Percentiles rank a stretch among this genome's conserved stretches.
Conservation (phyloP, 2,329 filamentous ascomycete species). For the Alternaria conjuncta region DNA sequence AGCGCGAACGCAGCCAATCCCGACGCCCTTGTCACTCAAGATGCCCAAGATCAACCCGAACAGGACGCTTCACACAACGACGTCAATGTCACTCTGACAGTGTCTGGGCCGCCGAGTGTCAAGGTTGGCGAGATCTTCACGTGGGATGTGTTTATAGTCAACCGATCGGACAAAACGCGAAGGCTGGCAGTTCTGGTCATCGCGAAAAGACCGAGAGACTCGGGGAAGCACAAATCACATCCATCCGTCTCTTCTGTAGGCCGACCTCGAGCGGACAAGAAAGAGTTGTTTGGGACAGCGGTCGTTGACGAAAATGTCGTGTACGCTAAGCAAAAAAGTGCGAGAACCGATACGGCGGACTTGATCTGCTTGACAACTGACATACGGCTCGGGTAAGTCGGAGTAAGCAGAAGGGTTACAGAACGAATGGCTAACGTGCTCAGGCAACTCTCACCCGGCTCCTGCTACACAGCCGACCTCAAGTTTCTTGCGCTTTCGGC, state of each 20-base stretch:
- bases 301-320: conserved; percentile 75
- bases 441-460: conserved; percentile 70
- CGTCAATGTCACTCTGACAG: conserved; percentile 77
- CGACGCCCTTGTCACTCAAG: conserved; percentile 36
- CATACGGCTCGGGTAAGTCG: conserved; percentile 69
- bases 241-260: conserved; percentile 51
- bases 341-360: conserved; percentile 68
- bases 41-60: conserved; percentile 22
- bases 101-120: conserved; percentile 67
- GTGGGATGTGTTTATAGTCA: conserved; percentile 79
- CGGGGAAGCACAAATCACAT: conserved; percentile 52
- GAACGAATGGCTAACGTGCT: conserved; percentile 17
- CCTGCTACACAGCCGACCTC: conserved; percentile 76
- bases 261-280: conserved; percentile 40
- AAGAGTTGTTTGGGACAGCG: conserved; percentile 63
- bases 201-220: conserved; percentile 65
- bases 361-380: conserved; percentile 79
- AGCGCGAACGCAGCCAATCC: conserved; percentile 30
- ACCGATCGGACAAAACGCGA: conserved; percentile 67
- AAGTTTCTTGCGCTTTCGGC: conserved; percentile 71
- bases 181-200: conserved; percentile 75
- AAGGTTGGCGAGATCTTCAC: conserved; percentile 70
- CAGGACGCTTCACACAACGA: conserved; percentile 50
- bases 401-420: not conserved
- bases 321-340: conserved; percentile 73